Base-by-base conservation (phyloP, 2,329 filamentous ascomycete genomes). In the Rhexocercosporidium sp. region DNA sequence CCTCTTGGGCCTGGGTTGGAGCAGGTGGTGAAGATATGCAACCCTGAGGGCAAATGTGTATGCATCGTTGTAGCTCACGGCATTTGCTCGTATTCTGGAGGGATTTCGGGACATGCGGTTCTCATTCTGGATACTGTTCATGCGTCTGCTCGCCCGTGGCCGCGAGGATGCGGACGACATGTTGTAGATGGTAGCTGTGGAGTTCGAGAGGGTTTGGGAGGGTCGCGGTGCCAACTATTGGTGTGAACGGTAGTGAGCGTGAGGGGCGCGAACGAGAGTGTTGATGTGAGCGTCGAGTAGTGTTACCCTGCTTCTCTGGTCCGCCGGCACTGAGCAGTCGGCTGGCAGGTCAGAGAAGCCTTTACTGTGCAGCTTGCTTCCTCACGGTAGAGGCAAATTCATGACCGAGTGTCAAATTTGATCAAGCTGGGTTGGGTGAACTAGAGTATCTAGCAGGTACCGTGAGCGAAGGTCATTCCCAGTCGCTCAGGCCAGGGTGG, bases 31-130 rank as follows among this genome's bases (percentile, higher is more conserved):
- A 66, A 99, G 91, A 80, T 93, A 97, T 73, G 95, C 95, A 73
- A 92, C 90, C 70, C 96, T 92, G 64, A 99, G 88, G 74, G 94
- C 94, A 81, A 93, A 97, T 70, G 90, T 92, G 81, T 96, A 97
- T 77, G 93, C 94, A 80, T 97, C 93, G 74, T 96, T 92, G 78
- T 88, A 84, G 73, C 84, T 85, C 71, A 90, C 83, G 63, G 82
- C 79, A 61, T 82, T 77, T 59, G 81, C 78, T 69, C 83, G 81
- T 56, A 81, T 79, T 70, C 79, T 81, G 57, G 87, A 88, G 39
- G 70, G 65, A 37, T 73, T 76, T 69, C 76, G 75, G 25, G 73
- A 73, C 27, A 73, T 62, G n/a, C 74, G 73, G 20, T 74, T 72
- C 39, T 47, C 68, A 34, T 70, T 74, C 37, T 72, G 71, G 9